phyloP scores from a whole-genome alignment of 192 early-diverging fungal species.

The Coemansia sp. region DNA sequence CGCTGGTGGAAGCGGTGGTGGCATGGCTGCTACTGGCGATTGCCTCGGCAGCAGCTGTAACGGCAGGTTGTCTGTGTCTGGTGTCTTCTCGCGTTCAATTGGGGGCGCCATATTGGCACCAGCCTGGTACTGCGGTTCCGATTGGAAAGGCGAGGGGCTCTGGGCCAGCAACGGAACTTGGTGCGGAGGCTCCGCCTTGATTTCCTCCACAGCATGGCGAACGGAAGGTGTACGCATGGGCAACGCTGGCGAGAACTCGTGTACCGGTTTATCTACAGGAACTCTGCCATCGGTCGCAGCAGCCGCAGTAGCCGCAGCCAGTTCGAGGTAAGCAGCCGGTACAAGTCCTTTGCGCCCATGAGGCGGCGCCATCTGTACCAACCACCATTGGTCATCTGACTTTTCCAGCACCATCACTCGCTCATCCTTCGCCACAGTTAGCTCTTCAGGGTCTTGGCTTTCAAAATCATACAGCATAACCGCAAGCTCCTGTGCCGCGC shows the following conservation, averaged over 20 bases:
- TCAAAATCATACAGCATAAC: slow-evolving; percentile 79
- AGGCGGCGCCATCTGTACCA: slow-evolving; percentile 61
- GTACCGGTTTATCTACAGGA: background rate
- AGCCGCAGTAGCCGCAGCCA: slow-evolving; percentile 7
- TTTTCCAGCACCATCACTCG: slow-evolving; percentile 82
- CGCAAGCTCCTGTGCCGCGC: slow-evolving; percentile 25
- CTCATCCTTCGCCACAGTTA: slow-evolving; percentile 82
- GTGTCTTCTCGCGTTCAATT: slow-evolving; percentile 18
- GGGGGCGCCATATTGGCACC: background rate
- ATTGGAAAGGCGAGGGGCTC: background rate
- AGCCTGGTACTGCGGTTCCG: background rate
- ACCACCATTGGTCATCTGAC: slow-evolving; percentile 88
- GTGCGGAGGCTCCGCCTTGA: background rate
- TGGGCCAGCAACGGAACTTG: too few relatives aligned
- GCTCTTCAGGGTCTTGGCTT: slow-evolving; percentile 80
- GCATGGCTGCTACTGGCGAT: slow-evolving; percentile 12
- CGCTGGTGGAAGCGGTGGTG: background rate
- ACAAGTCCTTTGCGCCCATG: slow-evolving; percentile 71
- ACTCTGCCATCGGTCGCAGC: background rate
- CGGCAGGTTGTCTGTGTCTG: slow-evolving; percentile 48
- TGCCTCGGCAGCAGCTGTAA: slow-evolving; percentile 32
- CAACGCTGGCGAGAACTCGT: slow-evolving; percentile 10
- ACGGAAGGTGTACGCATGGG: slow-evolving; percentile 36
- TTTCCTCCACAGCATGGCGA: slow-evolving; percentile 21
- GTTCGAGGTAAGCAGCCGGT: slow-evolving; percentile 77